A percentile compares a stretch with the other conserved stretches of the same genome.
These are phyloP conservation scores for Xylariaceae sp. DNA, from an alignment of 2,329 filamentous ascomycete species.

Conservation along the genomic window DNA sequence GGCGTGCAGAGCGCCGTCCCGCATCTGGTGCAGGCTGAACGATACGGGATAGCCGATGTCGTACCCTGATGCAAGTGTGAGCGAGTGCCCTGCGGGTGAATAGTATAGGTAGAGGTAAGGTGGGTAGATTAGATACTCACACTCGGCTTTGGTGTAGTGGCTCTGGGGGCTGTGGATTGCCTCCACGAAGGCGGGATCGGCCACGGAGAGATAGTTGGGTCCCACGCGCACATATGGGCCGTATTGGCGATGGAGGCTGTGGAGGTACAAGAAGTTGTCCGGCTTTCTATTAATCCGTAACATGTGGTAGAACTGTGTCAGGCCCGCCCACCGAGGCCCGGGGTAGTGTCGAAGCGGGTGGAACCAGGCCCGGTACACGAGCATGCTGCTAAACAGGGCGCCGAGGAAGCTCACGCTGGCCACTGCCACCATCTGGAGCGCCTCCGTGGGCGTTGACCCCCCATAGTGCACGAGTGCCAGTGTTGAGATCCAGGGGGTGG, in stretches of 20 bases:
- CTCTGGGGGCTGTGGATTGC: conserved; percentile 10
- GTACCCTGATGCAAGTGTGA: conserved; percentile 8
- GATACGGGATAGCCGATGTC: conserved; percentile 11
- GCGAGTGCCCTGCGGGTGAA: neutral
- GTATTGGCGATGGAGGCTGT: conserved; percentile 9
- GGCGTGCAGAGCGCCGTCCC: conserved; percentile 8
- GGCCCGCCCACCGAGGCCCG: conserved; percentile 6
- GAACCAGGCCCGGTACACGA: conserved; percentile 10
- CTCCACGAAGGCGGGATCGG: conserved; percentile 10
- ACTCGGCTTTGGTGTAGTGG: conserved; percentile 10
- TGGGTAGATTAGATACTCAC: no score
- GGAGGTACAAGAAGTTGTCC: conserved; percentile 11
- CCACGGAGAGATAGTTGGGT: conserved; percentile 10
- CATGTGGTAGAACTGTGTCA: conserved; percentile 12
- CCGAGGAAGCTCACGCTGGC: conserved; percentile 8
- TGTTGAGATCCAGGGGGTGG: conserved; percentile 1
- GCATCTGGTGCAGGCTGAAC: conserved; percentile 9
- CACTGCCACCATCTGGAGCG: conserved; percentile 3
- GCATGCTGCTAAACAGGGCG: conserved; percentile 10
- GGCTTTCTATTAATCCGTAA: conserved; percentile 8
- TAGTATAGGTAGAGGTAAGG: no score
- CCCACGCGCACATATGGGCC: conserved; percentile 12
- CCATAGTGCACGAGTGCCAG: conserved; percentile 2
- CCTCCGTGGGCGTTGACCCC: conserved; percentile 2
- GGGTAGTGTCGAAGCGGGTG: conserved; percentile 10